Evolutionary conservation across 345 rosid genomes (phyloP).

Genomic region (Aquilaria malaccensis): DNA sequence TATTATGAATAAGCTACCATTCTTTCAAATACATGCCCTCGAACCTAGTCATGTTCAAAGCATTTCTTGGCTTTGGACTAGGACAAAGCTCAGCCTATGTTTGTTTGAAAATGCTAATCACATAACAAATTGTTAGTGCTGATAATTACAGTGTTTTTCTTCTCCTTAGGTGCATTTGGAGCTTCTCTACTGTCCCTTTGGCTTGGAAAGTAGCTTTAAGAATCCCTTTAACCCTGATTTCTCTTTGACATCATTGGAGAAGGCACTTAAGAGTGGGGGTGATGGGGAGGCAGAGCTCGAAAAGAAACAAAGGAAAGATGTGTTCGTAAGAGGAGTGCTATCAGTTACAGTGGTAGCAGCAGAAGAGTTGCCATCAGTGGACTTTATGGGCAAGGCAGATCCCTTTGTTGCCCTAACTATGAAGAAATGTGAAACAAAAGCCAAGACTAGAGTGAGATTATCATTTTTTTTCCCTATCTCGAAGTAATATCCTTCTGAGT

Average conservation of each 20-base stretch:
- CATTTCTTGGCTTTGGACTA: background rate
- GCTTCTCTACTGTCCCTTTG: slow-evolving; percentile 63
- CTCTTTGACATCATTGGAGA: slow-evolving; percentile 71
- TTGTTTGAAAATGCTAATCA: background rate
- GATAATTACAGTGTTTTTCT: slow-evolving; percentile 5
- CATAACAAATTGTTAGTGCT: background rate
- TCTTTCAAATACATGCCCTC: too few relatives aligned
- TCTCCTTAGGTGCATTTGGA: slow-evolving; percentile 71
- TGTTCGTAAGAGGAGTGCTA: slow-evolving; percentile 83
- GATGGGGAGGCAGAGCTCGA: slow-evolving; percentile 18
- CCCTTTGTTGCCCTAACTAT: slow-evolving; percentile 63
- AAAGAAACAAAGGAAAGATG: slow-evolving; percentile 35
- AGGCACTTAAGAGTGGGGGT: slow-evolving; percentile 40
- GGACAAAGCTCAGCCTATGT: slow-evolving; percentile 1
- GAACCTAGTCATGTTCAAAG: background rate
- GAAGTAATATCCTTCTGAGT: background rate
- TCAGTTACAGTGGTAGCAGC: slow-evolving; percentile 67
- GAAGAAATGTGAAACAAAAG: slow-evolving; percentile 66
- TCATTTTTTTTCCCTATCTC: background rate
- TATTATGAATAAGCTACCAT: too few relatives aligned
- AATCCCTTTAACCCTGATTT: slow-evolving; percentile 47
- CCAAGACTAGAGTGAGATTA: slow-evolving; percentile 64
- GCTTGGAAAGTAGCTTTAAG: slow-evolving; percentile 45
- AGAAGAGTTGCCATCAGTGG: slow-evolving; percentile 64
- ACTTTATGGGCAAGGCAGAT: slow-evolving; percentile 77